Base-by-base conservation (phyloP, 108 stramenopile species). In the Cyclotella baltica region DNA sequence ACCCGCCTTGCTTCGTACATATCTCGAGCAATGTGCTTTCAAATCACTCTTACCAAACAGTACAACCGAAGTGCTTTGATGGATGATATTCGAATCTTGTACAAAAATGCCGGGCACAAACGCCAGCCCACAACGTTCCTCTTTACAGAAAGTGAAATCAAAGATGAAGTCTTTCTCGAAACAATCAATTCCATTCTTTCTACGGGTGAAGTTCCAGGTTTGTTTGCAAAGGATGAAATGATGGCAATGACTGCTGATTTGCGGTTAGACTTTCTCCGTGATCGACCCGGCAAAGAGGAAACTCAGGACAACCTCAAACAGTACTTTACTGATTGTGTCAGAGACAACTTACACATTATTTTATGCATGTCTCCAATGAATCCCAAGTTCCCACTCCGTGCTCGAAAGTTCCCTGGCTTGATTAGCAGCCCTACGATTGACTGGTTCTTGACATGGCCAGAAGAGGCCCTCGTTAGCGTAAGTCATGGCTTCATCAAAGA, bases 361-460 rank as follows among this genome's bases (percentile, higher is more conserved):
- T 86, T 97, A 16, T 97, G 96, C 86, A 97, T 97, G 96, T 93
- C 92, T 38, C 96, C 96, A n/a, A 75, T 96, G 74, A 96, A 94
- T 80, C 88, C 94, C 33, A 92, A 92, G 70, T 97, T 97, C 75
- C 86, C 95, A 19, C 76, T 87, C 40, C 78, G 96, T 27, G 96
- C 96, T 16, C 89, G 94, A 34, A 96, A 95, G 67, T 97, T 97
- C 75, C 96, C 96, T 11, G 90, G 96, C 19, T 77, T 97, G 53
- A 85, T 96, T 29, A 90, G 88, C 23, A 83, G 87, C 30, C 92
- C 93, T 35, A 96, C 96, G 9, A 93, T 97, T 61, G 95, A 97
- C 46, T 97, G 96, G 96, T 97, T 96, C 80, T 84, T 97, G 76
- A 72, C 88, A 2, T 97, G 96, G 96, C 96, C 96, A 5, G 92